These are phyloP conservation scores for Strigomonas oncopelti DNA, from an alignment of 208 protist species.

Conservation along the genomic window DNA sequence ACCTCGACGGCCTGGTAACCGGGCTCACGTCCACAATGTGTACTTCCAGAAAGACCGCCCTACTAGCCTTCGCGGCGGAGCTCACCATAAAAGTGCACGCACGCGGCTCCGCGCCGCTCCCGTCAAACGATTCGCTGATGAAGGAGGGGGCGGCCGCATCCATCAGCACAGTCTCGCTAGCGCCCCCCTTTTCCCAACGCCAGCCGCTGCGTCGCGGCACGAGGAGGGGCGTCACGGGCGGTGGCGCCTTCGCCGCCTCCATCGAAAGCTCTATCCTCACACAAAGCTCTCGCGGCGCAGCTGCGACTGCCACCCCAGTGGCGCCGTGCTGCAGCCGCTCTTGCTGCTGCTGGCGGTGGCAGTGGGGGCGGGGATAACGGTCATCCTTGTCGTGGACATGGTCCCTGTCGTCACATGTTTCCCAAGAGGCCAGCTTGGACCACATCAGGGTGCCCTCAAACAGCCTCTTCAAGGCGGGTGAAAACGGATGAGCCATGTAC, in stretches of 20 bases:
- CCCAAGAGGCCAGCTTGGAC: not conserved
- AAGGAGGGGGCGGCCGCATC: conserved; percentile 38
- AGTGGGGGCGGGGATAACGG: no score
- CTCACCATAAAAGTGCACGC: conserved; percentile 57
- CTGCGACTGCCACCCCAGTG: not conserved
- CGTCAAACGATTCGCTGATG: conserved; percentile 32
- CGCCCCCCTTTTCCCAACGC: conserved; percentile 57
- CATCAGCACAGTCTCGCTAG: conserved; percentile 40
- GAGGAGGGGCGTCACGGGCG: not conserved
- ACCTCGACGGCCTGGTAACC: not conserved
- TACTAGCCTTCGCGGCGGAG: conserved; percentile 24
- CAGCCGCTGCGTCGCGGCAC: conserved; percentile 15
- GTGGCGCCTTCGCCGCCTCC: not conserved
- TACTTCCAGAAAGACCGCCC: conserved; percentile 75
- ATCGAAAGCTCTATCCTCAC: not conserved
- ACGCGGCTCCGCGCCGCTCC: conserved; percentile 37
- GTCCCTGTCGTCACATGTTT: not conserved
- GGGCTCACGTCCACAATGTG: conserved; percentile 26
- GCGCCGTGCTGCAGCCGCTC: no score
- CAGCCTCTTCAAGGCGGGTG: not conserved
- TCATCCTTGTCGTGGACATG: not conserved
- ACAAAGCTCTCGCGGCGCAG: not conserved
- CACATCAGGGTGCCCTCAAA: not conserved
- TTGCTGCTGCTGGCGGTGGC: no score
- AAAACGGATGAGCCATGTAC: not conserved